Evolutionary conservation across 768 basidiomycete species (phyloP), one percentile per base, ranked within the genome.

Genomic region (Cyathus striatus): DNA sequence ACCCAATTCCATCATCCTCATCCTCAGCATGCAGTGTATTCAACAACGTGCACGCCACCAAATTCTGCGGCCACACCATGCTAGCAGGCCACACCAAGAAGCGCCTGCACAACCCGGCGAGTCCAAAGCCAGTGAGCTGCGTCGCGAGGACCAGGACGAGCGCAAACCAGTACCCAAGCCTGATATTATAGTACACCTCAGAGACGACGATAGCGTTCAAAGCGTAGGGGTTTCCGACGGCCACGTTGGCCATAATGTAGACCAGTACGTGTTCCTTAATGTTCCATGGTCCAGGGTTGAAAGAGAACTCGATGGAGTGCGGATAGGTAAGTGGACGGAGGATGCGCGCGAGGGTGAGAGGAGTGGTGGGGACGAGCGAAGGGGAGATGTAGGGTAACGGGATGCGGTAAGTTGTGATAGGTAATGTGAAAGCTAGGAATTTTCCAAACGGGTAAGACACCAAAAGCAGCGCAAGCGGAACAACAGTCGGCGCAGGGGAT

Each of bases 11-110:
- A 55, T 71, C 71, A 48, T 75, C 79, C 43, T 88, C 90, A 43
- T 96, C 91, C 56, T 97, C 95, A 5, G 96, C 96, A 56, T 99
- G 96, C 4, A 98, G 69, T 5, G 95, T 95, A 60, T 99, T 99
- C 57, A 99, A 72, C 34, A 96, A 64, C n/a, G 96, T 95, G 52
- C 93, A 93, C 5, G 83, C 82, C 43, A 97, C 87, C 30, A 99
- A 72, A 59, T 96, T 95, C 63, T 89, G 84, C 5, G 96, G 96
- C 96, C 96, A 99, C 33, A 98, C 88, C 90, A 99, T 91, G 52
- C 87, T 88, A 4, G 94, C 95, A 0, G 96, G 96, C 89, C 87
- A 94, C 0, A 98, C 91, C 54, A 98, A 71, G 63, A 97, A 93
- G 23, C 92, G 73, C 33, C 93, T 71, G 57, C 88, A 90, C 22